Base-by-base conservation (phyloP, 805 yeast species). In the Candida oleophila region DNA sequence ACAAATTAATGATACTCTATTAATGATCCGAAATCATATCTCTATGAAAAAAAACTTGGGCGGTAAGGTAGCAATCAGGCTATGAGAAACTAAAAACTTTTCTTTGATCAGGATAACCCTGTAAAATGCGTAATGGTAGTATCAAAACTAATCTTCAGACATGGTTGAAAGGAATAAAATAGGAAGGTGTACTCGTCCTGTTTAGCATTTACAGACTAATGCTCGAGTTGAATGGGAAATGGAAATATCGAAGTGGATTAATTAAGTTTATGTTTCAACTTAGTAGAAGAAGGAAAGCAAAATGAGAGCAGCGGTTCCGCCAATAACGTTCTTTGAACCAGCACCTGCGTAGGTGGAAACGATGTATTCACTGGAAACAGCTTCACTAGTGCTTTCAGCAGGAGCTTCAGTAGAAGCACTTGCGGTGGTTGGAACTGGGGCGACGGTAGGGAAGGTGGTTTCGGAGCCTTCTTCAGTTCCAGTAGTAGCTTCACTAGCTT, bases 361-460 rank as follows among this genome's bases (percentile, higher is more conserved):
- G 12, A 9, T 15, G 20, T 18, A 34, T 34, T 15, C 38, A 12
- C 38, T 34, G 20, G 38, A 5, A 40, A 36, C 50, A 46, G 49
- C 43, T 19, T 38, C 36, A 28, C 25, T 45, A 22, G 56, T n/a
- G n/a, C n/a, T n/a, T n/a, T n/a, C n/a, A n/a, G n/a, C 30, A 40
- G 39, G 49, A 46, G 49, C 43, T 19, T 38, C 36, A 28, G 32
- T 45, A 22, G 56, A 44, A 18, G 47, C 45, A 18, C 7, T 16
- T 37, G 53, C 51, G 41, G 53, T 34, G 42, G 51, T 45, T 32
- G 55, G 45, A 38, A 51, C 49, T 22, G 55, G 48, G 28, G 46
- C 49, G 14, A 53, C 33, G 28, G 51, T 15, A 8, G 19, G 49
- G 20, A 37, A 42, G n/a, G 49, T 18, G 14, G 35, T n/a, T 22